Base-by-base conservation (phyloP, 1,139 yeast genomes). In the Pichia sp. region DNA sequence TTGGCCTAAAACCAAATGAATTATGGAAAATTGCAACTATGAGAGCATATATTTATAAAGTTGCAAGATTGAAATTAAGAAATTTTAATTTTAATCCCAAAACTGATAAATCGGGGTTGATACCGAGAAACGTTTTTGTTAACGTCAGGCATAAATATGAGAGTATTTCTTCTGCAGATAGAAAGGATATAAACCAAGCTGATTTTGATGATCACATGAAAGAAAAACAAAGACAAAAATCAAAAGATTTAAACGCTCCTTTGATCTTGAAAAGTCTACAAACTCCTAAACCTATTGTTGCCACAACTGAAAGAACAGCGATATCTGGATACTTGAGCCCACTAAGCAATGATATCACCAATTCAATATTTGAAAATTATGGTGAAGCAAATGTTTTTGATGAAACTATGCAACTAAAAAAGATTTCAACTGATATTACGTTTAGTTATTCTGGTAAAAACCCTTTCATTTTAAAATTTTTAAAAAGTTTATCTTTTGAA, bases 21-120 rank as follows among this genome's bases (percentile, higher is more conserved):
- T 58, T 87, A 24, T 90, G 97, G 97, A 92, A 90, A 62, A 67
- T 92, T 6, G 78, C 80, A 32, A 75, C 76, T 9, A 58, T 87
- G 42, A 70, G 90, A 47, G 82, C 81, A 37, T 86, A 87, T 55
- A 74, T 89, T 7, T 72, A 67, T 54, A 76, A 81, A 48, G 78
- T 82, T 4, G 78, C 85, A 4, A 69, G 45, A 53, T 57, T 47
- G 48, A 51, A 46, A 41, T 46, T 43, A 38, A 59, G 45, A 51
- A 46, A 8, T 40, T 41, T 23, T 48, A 54, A 23, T 44, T 49
- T 8, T 42, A 50, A 25, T 47, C 45, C 25, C 46, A 42, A 33
- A 42, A 16, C n/a, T 22, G 66, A 60, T 40, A 59, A 60, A 34
- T 50, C 68, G 10, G 70, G 68, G 22, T 62, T 73, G 0, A 58